Evolutionary conservation across 108 stramenopile genomes (phyloP).

Genomic region (Ochromonas danica): DNA sequence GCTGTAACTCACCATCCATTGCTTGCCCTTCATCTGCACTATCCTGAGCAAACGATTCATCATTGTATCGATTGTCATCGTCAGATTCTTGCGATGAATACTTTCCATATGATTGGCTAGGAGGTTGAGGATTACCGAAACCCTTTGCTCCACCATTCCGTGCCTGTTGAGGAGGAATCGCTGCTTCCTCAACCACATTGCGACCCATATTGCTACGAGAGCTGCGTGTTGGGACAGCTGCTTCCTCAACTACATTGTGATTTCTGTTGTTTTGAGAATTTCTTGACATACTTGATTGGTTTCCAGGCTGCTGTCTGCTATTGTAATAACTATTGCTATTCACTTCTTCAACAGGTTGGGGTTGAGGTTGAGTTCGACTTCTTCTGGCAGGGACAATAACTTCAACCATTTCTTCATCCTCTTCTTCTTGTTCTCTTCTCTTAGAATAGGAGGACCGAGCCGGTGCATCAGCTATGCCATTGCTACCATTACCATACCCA

Average conservation of each 20-base stretch:
- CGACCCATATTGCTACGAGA: too few species aligned
- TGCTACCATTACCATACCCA: not conserved
- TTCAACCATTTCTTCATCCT: not conserved
- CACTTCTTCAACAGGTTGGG: not conserved
- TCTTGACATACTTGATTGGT: not conserved
- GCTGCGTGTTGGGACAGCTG: too few species aligned
- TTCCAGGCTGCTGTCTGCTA: not conserved
- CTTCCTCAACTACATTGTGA: not conserved
- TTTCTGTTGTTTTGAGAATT: not conserved
- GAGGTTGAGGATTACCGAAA: too few species aligned
- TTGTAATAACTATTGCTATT: not conserved
- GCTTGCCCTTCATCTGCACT: conserved; percentile 27
- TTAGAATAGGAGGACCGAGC: not conserved
- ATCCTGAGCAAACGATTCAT: not conserved
- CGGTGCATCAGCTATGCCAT: not conserved
- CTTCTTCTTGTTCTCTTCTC: not conserved
- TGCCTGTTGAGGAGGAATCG: too few species aligned
- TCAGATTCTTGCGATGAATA: not conserved
- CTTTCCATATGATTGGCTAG: not conserved
- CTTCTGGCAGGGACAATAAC: not conserved
- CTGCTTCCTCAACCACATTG: too few species aligned
- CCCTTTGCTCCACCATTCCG: too few species aligned
- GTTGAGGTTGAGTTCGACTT: too few species aligned
- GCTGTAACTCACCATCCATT: conserved; percentile 34
- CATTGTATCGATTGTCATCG: not conserved